Base-by-base conservation (phyloP, 306 rosid species). In the Leucaena leucocephala region DNA sequence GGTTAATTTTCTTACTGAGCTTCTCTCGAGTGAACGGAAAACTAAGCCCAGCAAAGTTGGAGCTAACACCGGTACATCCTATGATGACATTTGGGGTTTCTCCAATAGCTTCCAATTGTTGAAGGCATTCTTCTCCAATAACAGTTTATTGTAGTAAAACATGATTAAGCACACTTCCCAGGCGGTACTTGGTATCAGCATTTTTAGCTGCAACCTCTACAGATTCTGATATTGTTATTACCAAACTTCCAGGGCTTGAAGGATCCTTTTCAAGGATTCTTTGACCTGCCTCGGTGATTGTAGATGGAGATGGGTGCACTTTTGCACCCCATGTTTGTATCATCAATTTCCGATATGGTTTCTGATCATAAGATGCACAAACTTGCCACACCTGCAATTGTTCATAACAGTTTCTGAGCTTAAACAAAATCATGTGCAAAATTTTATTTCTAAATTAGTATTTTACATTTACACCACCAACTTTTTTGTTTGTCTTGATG, bases 281-380 rank as follows among this genome's bases (percentile, higher is more conserved):
- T 69, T 83, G 83, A 52, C 97, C 98, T 11, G 89, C 79, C 61
- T 88, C 97, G 5, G 98, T 94, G 1, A 87, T 11, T 61, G 17
- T 78, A 2, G 98, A 94, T 19, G 97, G 97, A 76, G 98, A 94
- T 19, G 97, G 92, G 55, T 91, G 97, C 10, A 94, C 98, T 59
- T 88, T 88, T 75, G 95, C 97, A 19, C 97, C 97, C 97, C 97
- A 94, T 43, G 98, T 94, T 86, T 94, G 87, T 97, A 94, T 94
- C 97, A 94, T 92, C 82, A 91, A 16, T 79, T 90, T 88, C 11
- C 97, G 85, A 73, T 94, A 94, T 7, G 97, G 98, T 74, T 94
- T 94, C 45, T 84, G 86, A 84, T 94, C 97, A 44, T 85, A 94
- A 1, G 98, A 94, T 2, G 97, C 97, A 1, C 93, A 92, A 16